phyloP scores from a whole-genome alignment of 2,329 filamentous ascomycete genomes.

The Westerdykella sp. region DNA sequence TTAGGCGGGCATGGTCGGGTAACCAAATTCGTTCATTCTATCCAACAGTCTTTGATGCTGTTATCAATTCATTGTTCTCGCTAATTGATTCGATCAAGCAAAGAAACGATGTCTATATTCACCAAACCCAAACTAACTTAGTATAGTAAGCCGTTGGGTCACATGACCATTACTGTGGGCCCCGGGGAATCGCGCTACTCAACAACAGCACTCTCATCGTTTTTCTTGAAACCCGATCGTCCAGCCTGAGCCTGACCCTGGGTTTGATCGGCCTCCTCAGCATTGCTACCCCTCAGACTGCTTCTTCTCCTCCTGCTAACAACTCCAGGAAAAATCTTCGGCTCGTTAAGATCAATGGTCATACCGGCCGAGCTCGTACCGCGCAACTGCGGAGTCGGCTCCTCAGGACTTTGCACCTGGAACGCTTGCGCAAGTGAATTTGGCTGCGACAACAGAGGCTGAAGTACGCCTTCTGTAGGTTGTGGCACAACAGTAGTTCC shows the following conservation, averaged over 20 bases:
- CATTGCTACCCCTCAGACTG: slow-evolving; percentile 17
- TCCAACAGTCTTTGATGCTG: no score
- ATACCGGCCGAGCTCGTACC: slow-evolving; percentile 18
- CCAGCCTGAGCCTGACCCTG: slow-evolving; percentile 6
- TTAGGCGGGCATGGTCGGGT: no score
- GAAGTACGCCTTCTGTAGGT: slow-evolving; percentile 8
- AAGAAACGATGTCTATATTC: no score
- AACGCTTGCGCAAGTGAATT: not conserved
- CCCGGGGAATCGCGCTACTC: slow-evolving; percentile 7
- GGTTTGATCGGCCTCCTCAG: slow-evolving; percentile 14
- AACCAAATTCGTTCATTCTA: no score
- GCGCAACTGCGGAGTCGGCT: slow-evolving; percentile 11
- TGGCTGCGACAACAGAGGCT: slow-evolving; percentile 1
- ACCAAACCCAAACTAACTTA: no score
- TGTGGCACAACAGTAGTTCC: slow-evolving; percentile 16
- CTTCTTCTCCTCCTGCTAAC: slow-evolving; percentile 45
- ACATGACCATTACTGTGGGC: no score
- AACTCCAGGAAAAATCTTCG: slow-evolving; percentile 66
- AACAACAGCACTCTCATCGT: slow-evolving; percentile 10
- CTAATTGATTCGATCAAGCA: no score
- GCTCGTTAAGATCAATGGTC: slow-evolving; percentile 51
- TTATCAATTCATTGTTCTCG: no score
- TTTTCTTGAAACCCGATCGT: slow-evolving; percentile 10
- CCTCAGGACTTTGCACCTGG: slow-evolving; percentile 3
- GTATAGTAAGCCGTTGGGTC: no score